Base-by-base conservation (phyloP, 2,329 filamentous ascomycete genomes). In the Pestalotiopsis sp. region DNA sequence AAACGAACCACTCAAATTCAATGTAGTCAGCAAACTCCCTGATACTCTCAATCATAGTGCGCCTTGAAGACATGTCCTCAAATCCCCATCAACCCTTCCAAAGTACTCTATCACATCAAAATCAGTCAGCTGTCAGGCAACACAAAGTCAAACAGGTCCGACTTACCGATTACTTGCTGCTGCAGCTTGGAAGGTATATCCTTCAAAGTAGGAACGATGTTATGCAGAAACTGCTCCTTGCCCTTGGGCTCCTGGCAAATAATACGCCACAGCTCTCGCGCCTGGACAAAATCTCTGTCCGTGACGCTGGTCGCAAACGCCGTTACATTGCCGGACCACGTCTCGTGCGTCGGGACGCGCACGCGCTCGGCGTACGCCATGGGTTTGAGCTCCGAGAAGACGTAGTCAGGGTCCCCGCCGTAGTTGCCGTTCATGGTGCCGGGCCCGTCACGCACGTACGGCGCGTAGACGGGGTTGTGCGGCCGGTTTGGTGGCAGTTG, bases 361-460 rank as follows among this genome's bases (percentile, higher is more conserved):
- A 41, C 36, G 9, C 59, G 59, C 59, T 62, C 38, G 31, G 27
- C n/a, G 20, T 38, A 52, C 9, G 13, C 39, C n/a, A 65, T n/a
- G 23, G 62, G 41, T 41, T 25, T 36, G 23, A 38, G 20, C 38
- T 27, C 27, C 13, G 62, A 65, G 23, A 49, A 56, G 11, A 65
- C 23, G 14, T 65, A 65, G 62, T 65, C 41, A 4, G 62, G 62
- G 23, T 65, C 62, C 3, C 62, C 62, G 4, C 62, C 62, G 39
- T 65, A 65, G 23, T 65, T 65, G 38, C 39, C 62, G 13, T 49
- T 65, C 20, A 65, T 49, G 62, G 38, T 65, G 11, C 38, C 27
- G 2, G 25, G 62, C 1, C 62, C 62, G 39, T 65, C 62, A 3
- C 62, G 62, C 20, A 49, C 39, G 41, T 49, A 65, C 9, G 62